Evolutionary conservation across 805 yeast species (phyloP), one percentile per base, ranked within the genome.

Genomic region (Myxozyma vanderwaltii): DNA sequence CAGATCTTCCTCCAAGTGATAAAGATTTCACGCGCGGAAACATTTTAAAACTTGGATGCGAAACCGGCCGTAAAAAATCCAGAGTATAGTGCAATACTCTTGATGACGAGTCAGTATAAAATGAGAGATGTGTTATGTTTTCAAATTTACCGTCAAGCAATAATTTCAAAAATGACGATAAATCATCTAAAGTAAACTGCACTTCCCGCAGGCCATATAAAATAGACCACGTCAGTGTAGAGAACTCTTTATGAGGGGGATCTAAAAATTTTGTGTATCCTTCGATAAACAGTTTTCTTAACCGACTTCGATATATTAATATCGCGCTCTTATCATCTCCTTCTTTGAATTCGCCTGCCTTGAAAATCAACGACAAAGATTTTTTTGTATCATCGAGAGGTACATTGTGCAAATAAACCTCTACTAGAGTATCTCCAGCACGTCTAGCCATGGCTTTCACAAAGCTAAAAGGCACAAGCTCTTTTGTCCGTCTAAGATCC

Each of bases 351-450:
- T 48, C 43, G 12, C 43, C 46, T 2, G 29, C 23, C 15, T 43
- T 39, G 15, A 50, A 29, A 40, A 50, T 39, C 21, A 50, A 23
- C 21, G 24, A 13, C 7, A 50, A 17, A 6, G 45, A 39, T 27
- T 38, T 50, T 31, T 39, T 40, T 15, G 39, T 21, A 23, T 39
- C 54, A 4, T 50, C 46, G 10, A 29, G 24, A 19, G 54, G 19
- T n/a, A 50, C 38, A 19, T 50, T 39, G 21, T 29, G 46, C 38
- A 50, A 21, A 19, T 50, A 50, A 7, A 50, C 54, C 12, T 50
- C 46, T 26, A 46, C 23, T 26, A 50, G 46, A 19, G 46, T 39
- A 29, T 50, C 54, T 27, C 54, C 54, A 15, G 54, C 54, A 7
- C 54, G 44, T n/a, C 39, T 27, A 15, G 35, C 54, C 46, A 50